Percentiles rank a stretch among this genome's conserved stretches.
Conservation (phyloP, 2,329 filamentous ascomycete species). For the Pseudocercospora vitis region DNA sequence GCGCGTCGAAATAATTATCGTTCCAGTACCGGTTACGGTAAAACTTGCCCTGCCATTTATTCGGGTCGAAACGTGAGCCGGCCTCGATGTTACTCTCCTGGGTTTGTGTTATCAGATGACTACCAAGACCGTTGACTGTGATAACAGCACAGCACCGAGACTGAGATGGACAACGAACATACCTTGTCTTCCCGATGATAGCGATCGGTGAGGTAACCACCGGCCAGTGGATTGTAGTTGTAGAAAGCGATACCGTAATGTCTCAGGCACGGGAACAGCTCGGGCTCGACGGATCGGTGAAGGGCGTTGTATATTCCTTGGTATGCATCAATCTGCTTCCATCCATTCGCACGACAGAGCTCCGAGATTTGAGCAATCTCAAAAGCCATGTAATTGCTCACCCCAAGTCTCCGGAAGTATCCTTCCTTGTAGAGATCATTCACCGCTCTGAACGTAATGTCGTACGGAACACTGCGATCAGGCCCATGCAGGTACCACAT, state of each 20-base stretch:
- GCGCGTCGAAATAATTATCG: constrained; percentile 45
- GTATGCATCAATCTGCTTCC: constrained; percentile 50
- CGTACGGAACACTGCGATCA: constrained; percentile 60
- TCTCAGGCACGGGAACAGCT: constrained; percentile 46
- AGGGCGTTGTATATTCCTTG: constrained; percentile 56
- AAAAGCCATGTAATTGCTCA: constrained; percentile 50
- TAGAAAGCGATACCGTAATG: constrained; percentile 47
- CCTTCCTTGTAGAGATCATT: constrained; percentile 72
- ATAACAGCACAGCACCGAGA: too few relatives aligned
- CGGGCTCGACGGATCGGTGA: constrained; percentile 42
- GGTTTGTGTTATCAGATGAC: too few relatives aligned
- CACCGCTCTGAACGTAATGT: constrained; percentile 72
- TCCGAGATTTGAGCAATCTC: constrained; percentile 52
- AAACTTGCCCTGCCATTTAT: constrained; percentile 40
- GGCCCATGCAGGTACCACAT: constrained; percentile 74
- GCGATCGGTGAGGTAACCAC: constrained; percentile 48
- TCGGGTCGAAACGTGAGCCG: constrained; percentile 44
- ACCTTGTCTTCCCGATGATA: constrained; percentile 40
- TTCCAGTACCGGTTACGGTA: constrained; percentile 46
- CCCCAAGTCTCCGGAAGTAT: constrained; percentile 45
- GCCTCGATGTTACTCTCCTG: constrained; percentile 34
- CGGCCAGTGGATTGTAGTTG: constrained; percentile 47
- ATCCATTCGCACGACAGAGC: constrained; percentile 54
- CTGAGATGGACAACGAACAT: too few relatives aligned
- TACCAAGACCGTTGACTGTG: too few relatives aligned